A percentile compares a stretch with the other conserved stretches of the same genome.
Evolutionary conservation across 2,329 filamentous ascomycete genomes (phyloP).

Genomic region (Trichoderma sp.): DNA sequence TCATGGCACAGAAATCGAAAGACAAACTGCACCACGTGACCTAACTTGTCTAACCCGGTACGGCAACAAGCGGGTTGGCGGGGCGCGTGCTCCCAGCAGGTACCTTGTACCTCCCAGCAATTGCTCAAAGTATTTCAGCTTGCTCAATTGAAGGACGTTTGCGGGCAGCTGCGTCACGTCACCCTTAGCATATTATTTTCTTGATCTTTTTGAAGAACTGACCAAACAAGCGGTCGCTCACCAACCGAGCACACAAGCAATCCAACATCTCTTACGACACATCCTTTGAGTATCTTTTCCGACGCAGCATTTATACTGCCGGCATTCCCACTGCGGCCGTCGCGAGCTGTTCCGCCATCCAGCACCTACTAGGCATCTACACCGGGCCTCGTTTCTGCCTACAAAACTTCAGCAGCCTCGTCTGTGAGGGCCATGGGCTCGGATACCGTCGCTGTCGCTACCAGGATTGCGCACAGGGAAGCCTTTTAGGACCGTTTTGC

Average conservation of each 20-base stretch:
- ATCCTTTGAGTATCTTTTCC: not conserved
- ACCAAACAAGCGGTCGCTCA: not conserved
- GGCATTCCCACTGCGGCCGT: not conserved
- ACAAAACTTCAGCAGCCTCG: not conserved
- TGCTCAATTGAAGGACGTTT: slow-evolving; percentile 18
- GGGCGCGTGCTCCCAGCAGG: not conserved
- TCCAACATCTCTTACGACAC: not conserved
- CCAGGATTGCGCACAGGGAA: slow-evolving; percentile 33
- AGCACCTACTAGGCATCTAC: not conserved
- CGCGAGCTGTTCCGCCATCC: not conserved
- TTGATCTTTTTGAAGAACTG: not conserved
- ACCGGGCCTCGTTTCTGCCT: not conserved
- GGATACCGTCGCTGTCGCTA: slow-evolving; percentile 27
- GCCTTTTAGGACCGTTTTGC: slow-evolving; percentile 28
- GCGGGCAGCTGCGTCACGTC: slow-evolving; percentile 22
- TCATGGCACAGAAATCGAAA: not conserved
- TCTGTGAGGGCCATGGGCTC: slow-evolving; percentile 37
- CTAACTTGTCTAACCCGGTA: not conserved
- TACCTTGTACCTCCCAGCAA: not conserved
- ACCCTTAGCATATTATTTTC: slow-evolving; percentile 1
- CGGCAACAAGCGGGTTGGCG: not conserved
- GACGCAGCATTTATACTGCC: not conserved
- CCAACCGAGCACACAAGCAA: not conserved
- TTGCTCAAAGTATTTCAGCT: not conserved
- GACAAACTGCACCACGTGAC: not conserved